A percentile compares a stretch with the other conserved stretches of the same genome.
Evolutionary conservation across 1,284 basidiomycete genomes (phyloP).

Genomic region (Trametes polyzona): DNA sequence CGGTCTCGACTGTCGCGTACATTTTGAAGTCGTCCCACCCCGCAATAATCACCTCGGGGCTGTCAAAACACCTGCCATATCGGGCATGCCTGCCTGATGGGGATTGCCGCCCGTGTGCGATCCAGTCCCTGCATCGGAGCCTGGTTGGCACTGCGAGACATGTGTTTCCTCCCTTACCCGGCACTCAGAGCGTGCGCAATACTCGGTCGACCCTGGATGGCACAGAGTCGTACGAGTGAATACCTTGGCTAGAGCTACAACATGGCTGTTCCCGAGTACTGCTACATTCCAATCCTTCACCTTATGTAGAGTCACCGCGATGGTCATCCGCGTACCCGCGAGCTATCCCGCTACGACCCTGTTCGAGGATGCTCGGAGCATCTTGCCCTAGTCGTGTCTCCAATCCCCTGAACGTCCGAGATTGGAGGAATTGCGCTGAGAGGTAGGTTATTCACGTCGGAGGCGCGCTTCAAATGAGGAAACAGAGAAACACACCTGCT

Average conservation of each 20-base stretch:
- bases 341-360: conserved; percentile 90
- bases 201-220: no score
- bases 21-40: conserved; percentile 15
- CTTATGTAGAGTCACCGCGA: background rate
- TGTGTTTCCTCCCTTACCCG: no score
- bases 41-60: background rate
- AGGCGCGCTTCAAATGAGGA: background rate
- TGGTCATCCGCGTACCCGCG: conserved; percentile 72
- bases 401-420: conserved; percentile 81
- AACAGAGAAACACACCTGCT: conserved; percentile 53
- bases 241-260: no score
- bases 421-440: conserved; percentile 67
- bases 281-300: no score
- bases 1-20: conserved; percentile 21
- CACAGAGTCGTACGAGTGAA: no score
- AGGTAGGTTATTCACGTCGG: background rate
- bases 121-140: background rate
- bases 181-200: no score
- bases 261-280: no score
- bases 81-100: background rate
- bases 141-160: background rate
- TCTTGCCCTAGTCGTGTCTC: conserved; percentile 84
- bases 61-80: background rate
- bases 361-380: conserved; percentile 81
- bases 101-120: background rate